A percentile compares a stretch with the other conserved stretches of the same genome.
Conservation (phyloP, 768 basidiomycete species). For the Lactarius sanguifluus region DNA sequence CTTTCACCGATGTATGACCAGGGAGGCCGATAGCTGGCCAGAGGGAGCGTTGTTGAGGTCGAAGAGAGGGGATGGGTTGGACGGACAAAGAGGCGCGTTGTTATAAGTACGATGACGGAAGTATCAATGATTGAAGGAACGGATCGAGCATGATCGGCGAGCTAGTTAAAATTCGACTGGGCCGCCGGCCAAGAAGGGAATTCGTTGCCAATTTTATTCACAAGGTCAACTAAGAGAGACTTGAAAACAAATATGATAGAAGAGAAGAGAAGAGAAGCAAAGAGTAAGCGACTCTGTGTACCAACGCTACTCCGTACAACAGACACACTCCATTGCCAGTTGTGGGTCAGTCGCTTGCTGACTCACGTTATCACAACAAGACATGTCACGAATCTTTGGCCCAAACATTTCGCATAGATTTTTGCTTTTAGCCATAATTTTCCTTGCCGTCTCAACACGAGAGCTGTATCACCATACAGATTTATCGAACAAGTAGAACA, state of each 20-base stretch:
- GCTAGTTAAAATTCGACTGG: not conserved
- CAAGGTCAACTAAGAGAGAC: not conserved
- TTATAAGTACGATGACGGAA: conserved; percentile 7
- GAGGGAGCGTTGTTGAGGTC: not conserved
- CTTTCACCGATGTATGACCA: conserved; percentile 15
- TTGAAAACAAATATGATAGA: not conserved
- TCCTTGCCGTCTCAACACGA: conserved; percentile 1
- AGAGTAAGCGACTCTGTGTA: not conserved
- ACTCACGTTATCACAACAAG: not conserved
- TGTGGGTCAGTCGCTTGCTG: not conserved
- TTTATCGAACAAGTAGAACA: conserved; percentile 25
- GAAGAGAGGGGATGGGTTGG: not conserved
- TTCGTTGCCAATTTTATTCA: not conserved
- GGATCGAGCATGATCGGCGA: conserved; percentile 25
- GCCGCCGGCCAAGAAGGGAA: conserved; percentile 1
- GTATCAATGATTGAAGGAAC: conserved; percentile 3
- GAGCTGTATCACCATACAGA: conserved; percentile 21
- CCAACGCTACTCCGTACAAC: conserved; percentile 2
- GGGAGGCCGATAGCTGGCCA: not conserved
- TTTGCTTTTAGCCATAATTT: not conserved
- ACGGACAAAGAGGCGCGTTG: not conserved
- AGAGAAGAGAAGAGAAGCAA: not conserved
- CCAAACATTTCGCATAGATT: not conserved
- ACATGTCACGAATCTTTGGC: not conserved
- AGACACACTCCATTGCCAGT: conserved; percentile 2